Evolutionary conservation across 2,329 filamentous ascomycete species (phyloP).

Genomic region (Paramyrothecium roridum): DNA sequence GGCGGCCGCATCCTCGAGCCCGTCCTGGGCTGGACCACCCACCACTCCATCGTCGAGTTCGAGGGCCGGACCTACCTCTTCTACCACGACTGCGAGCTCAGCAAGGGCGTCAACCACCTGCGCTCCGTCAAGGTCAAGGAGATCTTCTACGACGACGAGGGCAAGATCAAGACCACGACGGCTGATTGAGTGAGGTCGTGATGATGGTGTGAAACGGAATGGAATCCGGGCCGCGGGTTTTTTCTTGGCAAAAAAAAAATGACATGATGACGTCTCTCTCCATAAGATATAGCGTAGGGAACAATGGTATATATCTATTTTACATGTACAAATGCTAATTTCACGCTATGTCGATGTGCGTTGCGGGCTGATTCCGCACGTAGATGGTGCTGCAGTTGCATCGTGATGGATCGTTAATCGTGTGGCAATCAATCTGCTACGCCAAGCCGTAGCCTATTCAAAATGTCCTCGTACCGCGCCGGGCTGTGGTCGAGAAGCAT

Average conservation of each 20-base stretch:
- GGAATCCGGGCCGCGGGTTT: neutral
- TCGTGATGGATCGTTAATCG: neutral
- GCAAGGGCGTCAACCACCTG: constrained; percentile 66
- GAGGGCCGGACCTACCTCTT: constrained; percentile 71
- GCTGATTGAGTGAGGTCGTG: constrained; percentile 14
- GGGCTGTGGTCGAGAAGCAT: constrained; percentile 78
- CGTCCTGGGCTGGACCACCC: constrained; percentile 77
- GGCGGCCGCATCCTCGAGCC: constrained; percentile 70
- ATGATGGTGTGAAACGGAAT: neutral
- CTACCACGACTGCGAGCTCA: constrained; percentile 71
- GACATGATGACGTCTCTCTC: neutral
- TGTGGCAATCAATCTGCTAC: constrained; percentile 29
- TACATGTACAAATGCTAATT: neutral
- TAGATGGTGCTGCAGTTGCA: no score
- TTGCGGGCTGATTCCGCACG: neutral
- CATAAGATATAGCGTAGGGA: neutral
- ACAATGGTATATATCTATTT: neutral
- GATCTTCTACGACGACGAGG: constrained; percentile 67
- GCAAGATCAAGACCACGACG: constrained; percentile 49
- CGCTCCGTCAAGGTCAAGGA: constrained; percentile 72
- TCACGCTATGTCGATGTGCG: neutral
- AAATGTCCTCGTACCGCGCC: constrained; percentile 66
- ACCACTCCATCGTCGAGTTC: constrained; percentile 76
- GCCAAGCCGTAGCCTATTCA: constrained; percentile 56
- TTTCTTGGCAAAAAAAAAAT: neutral